Percentiles rank a stretch among this genome's conserved stretches.
Conservation (phyloP, 1,139 yeast genomes). For the Blastobotrys aristatus region DNA sequence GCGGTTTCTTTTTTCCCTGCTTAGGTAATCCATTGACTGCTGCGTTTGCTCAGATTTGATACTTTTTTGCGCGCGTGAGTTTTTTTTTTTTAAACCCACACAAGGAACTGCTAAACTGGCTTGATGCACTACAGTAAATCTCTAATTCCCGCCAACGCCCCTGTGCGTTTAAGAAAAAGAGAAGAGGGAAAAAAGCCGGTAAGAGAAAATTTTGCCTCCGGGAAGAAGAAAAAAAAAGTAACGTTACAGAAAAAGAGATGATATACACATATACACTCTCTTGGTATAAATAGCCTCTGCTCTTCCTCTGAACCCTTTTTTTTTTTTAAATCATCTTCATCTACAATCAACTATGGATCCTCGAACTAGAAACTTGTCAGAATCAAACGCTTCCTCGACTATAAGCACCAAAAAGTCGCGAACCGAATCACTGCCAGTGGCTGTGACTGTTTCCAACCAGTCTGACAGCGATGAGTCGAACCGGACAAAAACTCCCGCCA, state of each 20-base stretch:
- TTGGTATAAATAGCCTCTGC: neutral
- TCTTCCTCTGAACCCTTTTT: neutral
- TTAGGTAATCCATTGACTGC: too few relatives aligned
- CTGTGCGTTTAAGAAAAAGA: neutral
- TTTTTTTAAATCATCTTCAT: neutral
- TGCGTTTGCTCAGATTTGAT: too few relatives aligned
- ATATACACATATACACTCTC: neutral
- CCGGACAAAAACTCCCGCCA: neutral
- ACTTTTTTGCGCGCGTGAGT: too few relatives aligned
- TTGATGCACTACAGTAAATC: too few relatives aligned
- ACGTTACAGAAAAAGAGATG: neutral
- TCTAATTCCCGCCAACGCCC: too few relatives aligned
- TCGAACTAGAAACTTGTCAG: conserved; percentile 2
- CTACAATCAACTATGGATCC: neutral
- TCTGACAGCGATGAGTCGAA: neutral
- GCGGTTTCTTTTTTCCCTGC: too few relatives aligned
- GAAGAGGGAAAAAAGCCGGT: neutral
- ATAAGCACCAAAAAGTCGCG: neutral
- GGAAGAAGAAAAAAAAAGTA: neutral
- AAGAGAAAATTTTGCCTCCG: too few relatives aligned
- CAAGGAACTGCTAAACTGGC: too few relatives aligned
- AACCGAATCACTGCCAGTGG: neutral
- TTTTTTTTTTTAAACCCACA: too few relatives aligned
- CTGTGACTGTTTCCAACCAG: neutral
- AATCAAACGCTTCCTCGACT: neutral